Evolutionary conservation across 306 rosid species (phyloP).

Genomic region (Lotus japonicus): DNA sequence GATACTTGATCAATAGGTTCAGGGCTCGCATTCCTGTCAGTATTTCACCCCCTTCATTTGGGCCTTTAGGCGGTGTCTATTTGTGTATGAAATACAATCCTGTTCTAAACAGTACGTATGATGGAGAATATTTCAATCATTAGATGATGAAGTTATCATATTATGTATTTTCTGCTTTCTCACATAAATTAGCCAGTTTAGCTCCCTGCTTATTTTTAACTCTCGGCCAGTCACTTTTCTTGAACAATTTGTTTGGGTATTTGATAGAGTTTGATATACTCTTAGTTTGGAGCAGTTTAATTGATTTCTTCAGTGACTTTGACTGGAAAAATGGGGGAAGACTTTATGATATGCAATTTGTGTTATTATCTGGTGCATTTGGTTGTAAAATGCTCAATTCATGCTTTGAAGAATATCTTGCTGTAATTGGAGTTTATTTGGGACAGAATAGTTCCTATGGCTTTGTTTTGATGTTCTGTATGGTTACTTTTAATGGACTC

Average conservation of each 20-base stretch:
- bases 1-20: neutral
- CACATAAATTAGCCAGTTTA: neutral
- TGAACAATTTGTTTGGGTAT: neutral
- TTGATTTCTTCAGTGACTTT: neutral
- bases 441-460: neutral
- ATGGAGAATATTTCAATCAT: neutral
- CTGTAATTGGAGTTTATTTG: neutral
- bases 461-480: conserved; percentile 6
- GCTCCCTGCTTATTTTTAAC: neutral
- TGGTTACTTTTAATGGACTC: conserved; percentile 1
- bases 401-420: neutral
- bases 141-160: conserved; percentile 1
- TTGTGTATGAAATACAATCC: conserved; percentile 8
- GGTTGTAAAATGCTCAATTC: no score
- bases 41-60: neutral
- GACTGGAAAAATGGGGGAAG: neutral
- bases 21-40: neutral
- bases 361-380: neutral
- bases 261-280: neutral
- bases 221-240: neutral
- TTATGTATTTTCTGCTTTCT: neutral
- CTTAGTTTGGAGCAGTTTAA: conserved; percentile 3
- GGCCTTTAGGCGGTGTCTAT: conserved; percentile 3
- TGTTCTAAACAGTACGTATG: conserved; percentile 5
- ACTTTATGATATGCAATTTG: neutral